Percentiles rank a stretch among this genome's conserved stretches.
phyloP scores from a whole-genome alignment of 2,329 filamentous ascomycete genomes.

The Cordyceps cateniannulata region DNA sequence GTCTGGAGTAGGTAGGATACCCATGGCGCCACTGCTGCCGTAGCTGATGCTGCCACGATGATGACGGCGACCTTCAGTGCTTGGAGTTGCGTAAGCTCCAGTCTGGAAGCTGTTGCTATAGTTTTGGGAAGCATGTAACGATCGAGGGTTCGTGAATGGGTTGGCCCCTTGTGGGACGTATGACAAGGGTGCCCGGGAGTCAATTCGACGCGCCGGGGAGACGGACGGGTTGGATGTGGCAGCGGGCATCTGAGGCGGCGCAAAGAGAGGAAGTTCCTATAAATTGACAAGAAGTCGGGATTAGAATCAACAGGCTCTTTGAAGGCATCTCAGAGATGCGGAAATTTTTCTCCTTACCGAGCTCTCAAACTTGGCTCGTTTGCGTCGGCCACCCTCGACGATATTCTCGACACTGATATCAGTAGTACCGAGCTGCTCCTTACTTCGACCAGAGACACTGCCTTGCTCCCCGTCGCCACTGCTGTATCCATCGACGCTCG shows the following conservation, averaged over 20 bases:
- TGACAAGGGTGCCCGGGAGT: constrained; percentile 66
- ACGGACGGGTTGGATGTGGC: constrained; percentile 96
- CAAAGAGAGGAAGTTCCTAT: constrained; percentile 92
- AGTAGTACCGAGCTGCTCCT: constrained; percentile 85
- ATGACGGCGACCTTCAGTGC: constrained; percentile 51
- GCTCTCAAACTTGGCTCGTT: constrained; percentile 92
- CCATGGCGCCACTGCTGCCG: constrained; percentile 36
- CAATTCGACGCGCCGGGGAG: constrained; percentile 78
- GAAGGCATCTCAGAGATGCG: background rate
- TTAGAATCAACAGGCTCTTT: background rate
- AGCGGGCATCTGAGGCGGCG: constrained; percentile 86
- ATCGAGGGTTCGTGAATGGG: constrained; percentile 69
- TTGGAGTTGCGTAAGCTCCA: constrained; percentile 57
- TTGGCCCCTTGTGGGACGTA: constrained; percentile 72
- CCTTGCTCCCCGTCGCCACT: constrained; percentile 78
- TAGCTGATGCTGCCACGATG: constrained; percentile 58
- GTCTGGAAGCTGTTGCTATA: constrained; percentile 50
- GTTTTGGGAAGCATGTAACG: constrained; percentile 78
- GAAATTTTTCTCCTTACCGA: constrained; percentile 61
- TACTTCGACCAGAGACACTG: constrained; percentile 65
- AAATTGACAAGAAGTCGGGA: constrained; percentile 19
- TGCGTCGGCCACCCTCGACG: constrained; percentile 90
- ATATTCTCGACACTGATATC: constrained; percentile 99
- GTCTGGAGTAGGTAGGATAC: constrained; percentile 84
- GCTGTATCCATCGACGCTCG: constrained; percentile 70